Base-by-base conservation (phyloP, 2,329 filamentous ascomycete species). In the Biscogniauxia mediterranea region DNA sequence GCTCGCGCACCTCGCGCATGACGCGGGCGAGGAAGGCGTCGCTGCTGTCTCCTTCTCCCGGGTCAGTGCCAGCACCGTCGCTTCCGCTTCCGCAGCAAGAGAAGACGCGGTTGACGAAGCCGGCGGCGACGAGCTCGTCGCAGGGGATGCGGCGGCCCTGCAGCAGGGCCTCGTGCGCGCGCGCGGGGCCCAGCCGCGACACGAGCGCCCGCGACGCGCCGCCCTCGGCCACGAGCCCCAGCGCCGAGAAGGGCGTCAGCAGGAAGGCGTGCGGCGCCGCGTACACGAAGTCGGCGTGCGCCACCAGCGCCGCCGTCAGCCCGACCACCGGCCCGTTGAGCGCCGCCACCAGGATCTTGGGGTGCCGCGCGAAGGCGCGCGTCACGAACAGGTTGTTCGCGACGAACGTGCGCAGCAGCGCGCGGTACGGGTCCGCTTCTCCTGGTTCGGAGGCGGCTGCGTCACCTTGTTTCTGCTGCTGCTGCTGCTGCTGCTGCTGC, bases 271-370 rank as follows among this genome's bases (percentile, higher is more conserved):
- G 84, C 0, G 93, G 93, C 0, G 89, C 83, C 73, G 85, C 88
- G 81, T 98, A 98, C 75, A 98, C 85, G 80, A 98, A 98, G 80
- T 98, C 95, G 23, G 91, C 91, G 75, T 92, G 90, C 26, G 88
- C 89, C 61, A 92, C 81, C 0, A 98, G 78, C 0, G 94, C 93
- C 0, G 94, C 95, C 1, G 90, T 91, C 32, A 98, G 88, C 5
- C 95, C 95, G 57, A 99, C 84, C 11, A 88, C 93, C 5, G 95
- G 95, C 2, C 94, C 95, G 78, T 98, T 98, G 67, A 98, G 88
- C 0, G 92, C 95, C 0, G 89, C 89, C 62, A 98, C 85, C 23
- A 98, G 90, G 77, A 98, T 90, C 80, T 98, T 97, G 69, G 93
- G 91, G 78, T 98, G 95, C 15, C 88, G 89, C 81, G 95, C 93